Evolutionary conservation across 495 filamentous ascomycete genomes (phyloP), one percentile per base, ranked within the genome.

Genomic region (Xylaria cubensis): DNA sequence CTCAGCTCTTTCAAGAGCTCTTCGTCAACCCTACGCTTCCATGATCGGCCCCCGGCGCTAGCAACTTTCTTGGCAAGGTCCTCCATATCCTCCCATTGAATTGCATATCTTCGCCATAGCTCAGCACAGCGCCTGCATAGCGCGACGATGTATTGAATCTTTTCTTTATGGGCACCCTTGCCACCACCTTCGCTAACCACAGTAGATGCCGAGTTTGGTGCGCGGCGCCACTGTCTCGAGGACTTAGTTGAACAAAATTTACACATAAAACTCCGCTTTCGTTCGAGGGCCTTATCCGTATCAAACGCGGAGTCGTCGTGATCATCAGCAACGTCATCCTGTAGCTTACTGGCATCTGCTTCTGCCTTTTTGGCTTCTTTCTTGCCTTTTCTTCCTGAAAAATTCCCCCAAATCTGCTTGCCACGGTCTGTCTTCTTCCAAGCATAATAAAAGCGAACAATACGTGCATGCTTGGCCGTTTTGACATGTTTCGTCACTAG

Each of bases 301-400:
- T 98, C 97, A 73, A 98, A 99, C 9, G 97, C 95, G 7, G 96
- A 99, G 80, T 99, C 96, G 73, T 99, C 96, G 29, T 92, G 86
- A 67, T 95, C 93, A 79, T 98, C 92, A 26, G 97, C 95, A 70
- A 98, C 91, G 77, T 98, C 95, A 71, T 98, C 94, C 65, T 94
- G 88, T 26, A 98, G 82, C 77, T 94, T 94, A 9, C 90, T 88
- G 56, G 90, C 86, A 41, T 87, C 88, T 7, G 86, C 85, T 71
- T 89, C 88, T 24, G 90, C 90, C 68, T 88, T 86, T 72, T 87
- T 90, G 21, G 89, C 91, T 76, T 96, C 92, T 78, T 97, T 97
- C 80, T 95, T 96, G 36, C 92, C 92, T 74, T 94, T 95, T 32
- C 96, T 86, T 6, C 92, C 93, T 70, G 93, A 91, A 70, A 92